A percentile compares a stretch with the other conserved stretches of the same genome.
These are phyloP conservation scores for Astrocystis sublimbata DNA, from an alignment of 495 filamentous ascomycete genomes.

Conservation along the genomic window DNA sequence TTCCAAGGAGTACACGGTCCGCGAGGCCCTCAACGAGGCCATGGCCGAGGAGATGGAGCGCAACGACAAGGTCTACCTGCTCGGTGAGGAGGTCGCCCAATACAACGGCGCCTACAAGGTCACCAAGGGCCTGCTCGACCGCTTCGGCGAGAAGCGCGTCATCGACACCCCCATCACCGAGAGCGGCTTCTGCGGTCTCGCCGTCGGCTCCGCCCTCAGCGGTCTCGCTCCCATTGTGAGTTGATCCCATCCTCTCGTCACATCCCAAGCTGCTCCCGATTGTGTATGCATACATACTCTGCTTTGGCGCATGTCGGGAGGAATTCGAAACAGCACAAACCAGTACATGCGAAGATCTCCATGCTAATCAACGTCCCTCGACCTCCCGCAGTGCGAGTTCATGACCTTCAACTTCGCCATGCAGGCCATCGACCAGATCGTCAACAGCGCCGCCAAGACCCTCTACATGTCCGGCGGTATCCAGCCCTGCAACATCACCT, in stretches of 20 bases:
- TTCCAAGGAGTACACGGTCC: constrained; percentile 89
- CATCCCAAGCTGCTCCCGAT: not conserved
- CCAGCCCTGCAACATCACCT: constrained; percentile 98
- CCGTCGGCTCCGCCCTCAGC: constrained; percentile 90
- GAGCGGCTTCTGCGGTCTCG: constrained; percentile 88
- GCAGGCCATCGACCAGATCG: constrained; percentile 99
- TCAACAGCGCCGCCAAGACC: constrained; percentile 98
- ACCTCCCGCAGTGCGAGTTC: constrained; percentile 78
- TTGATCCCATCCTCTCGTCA: constrained; percentile 21
- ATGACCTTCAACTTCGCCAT: constrained; percentile 99
- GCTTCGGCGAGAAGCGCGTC: constrained; percentile 95
- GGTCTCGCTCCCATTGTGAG: constrained; percentile 91
- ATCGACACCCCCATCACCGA: constrained; percentile 99
- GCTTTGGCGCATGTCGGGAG: not conserved
- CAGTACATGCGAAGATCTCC: not conserved
- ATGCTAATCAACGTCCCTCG: constrained; percentile 15
- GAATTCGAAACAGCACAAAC: not conserved
- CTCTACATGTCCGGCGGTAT: constrained; percentile 99
- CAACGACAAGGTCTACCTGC: constrained; percentile 90
- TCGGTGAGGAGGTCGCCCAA: constrained; percentile 98
- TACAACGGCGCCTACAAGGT: constrained; percentile 99
- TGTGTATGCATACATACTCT: not conserved
- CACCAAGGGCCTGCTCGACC: constrained; percentile 92
- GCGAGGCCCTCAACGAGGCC: constrained; percentile 96
- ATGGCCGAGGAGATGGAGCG: constrained; percentile 94